Conservation (phyloP, 371 early-diverging fungal species). For the Fennellomyces sp. region DNA sequence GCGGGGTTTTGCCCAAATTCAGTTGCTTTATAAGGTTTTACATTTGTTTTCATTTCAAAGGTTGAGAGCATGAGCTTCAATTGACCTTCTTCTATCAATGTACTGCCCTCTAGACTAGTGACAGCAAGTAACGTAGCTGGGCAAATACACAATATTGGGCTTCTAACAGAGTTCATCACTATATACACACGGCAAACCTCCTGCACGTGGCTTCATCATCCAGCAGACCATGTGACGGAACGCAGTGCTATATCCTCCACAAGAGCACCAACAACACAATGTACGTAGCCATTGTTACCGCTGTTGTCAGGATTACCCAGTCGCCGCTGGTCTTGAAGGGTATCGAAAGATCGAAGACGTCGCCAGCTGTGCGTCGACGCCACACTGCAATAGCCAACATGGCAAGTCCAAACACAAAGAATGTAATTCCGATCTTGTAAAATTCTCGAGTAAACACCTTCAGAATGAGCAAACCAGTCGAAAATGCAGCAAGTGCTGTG, state of each 20-base stretch:
- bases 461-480: conserved; percentile 69
- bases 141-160: too few species aligned
- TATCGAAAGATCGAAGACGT: conserved; percentile 47
- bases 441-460: conserved; percentile 72
- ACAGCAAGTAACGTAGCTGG: not conserved
- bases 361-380: conserved; percentile 52
- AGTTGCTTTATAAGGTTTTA: too few species aligned
- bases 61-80: too few species aligned
- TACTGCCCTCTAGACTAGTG: too few species aligned
- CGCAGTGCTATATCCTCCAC: conserved; percentile 21
- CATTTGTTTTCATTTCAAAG: too few species aligned
- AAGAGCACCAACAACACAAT: conserved; percentile 48
- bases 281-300: conserved; percentile 52
- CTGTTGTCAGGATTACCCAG: conserved; percentile 55
- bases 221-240: not conserved
- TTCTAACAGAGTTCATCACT: too few species aligned
- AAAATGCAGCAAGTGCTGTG: conserved; percentile 70
- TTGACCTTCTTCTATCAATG: too few species aligned
- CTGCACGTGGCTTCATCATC: not conserved
- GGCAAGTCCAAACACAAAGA: conserved; percentile 69
- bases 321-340: conserved; percentile 53
- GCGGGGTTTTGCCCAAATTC: too few species aligned
- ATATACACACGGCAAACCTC: too few species aligned
- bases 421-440: conserved; percentile 75
- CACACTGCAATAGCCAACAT: conserved; percentile 68